Base-by-base conservation (phyloP, 495 filamentous ascomycete species). In the Entonaema liquescens region DNA sequence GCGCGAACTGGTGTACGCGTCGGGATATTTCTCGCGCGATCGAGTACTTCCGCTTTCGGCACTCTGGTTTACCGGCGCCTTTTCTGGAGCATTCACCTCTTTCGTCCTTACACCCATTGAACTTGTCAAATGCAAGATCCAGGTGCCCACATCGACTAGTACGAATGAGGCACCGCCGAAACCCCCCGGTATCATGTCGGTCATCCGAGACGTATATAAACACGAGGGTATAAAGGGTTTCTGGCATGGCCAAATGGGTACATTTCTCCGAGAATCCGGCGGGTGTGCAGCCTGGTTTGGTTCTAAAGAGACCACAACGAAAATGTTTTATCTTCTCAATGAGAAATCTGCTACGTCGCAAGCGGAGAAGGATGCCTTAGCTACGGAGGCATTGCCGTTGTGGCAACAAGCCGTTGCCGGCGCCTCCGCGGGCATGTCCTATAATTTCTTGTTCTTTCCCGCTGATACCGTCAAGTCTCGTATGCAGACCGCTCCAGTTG, bases 91-190 rank as follows among this genome's bases (percentile, higher is more conserved):
- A 21, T 89, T 97, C 73, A 97, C 96, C 1, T 94, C 92, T 2
- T 81, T 98, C 35, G 84, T 96, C 33, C 87, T 99, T 53, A 99
- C 96, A 0, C 96, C 96, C 0, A 93, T 99, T 60, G 96, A 99
- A 78, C 87, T 99, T 52, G 90, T 99, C 75, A 99, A 99, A 80
- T 99, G 96, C 86, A 95, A 95, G 80, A 96, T 99, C 85, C 96
- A 99, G 78, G 93, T 97, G 21, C 81, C 86, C 6, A 82, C 74
- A 2, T 59, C 75, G 11, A 47, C 54, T 26, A 78, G 74, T 36
- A 68, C 74, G 6, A 71, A 67, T 49, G 81, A 76, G 31, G 66
- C 54, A 2, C 54, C 58, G 35, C 44, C 67, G 19, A 63, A 76
- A 36, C 74, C 74, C 23, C 75, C 82, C 13, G 59, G 66, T 58